These are phyloP conservation scores for Clarireedia homoeocarpa DNA, from an alignment of 2,329 filamentous ascomycete species.

Conservation along the genomic window DNA sequence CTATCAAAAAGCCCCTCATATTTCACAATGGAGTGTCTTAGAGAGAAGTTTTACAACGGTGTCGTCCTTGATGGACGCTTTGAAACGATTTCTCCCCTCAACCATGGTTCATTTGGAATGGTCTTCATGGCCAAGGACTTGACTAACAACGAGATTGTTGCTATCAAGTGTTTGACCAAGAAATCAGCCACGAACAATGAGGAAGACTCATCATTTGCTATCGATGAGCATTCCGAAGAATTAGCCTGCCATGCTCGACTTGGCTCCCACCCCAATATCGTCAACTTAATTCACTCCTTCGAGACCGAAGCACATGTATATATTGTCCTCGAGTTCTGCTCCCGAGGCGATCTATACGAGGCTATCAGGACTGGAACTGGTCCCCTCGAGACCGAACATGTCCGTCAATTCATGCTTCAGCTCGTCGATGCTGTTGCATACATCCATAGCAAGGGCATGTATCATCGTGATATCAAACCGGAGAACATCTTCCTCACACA, in stretches of 20 bases:
- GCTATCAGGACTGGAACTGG: conserved; percentile 85
- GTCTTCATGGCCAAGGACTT: conserved; percentile 88
- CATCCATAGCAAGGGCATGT: conserved; percentile 85
- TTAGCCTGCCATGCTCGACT: conserved; percentile 72
- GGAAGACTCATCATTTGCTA: conserved; percentile 49
- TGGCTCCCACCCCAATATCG: conserved; percentile 78
- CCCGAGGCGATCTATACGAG: conserved; percentile 93
- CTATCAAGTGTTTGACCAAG: conserved; percentile 96
- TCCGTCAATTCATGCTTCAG: conserved; percentile 94
- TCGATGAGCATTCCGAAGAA: conserved; percentile 80
- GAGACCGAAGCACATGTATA: conserved; percentile 88
- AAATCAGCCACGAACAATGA: conserved; percentile 48
- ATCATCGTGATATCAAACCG: conserved; percentile 97
- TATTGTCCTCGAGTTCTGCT: conserved; percentile 90
- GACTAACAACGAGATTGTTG: conserved; percentile 69
- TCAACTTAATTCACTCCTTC: conserved; percentile 85
- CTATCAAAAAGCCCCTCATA: background rate
- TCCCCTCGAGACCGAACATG: conserved; percentile 89
- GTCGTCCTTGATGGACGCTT: conserved; percentile 84
- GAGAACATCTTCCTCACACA: conserved; percentile 96
- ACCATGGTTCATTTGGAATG: conserved; percentile 98
- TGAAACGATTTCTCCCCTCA: conserved; percentile 85
- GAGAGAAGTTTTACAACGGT: conserved; percentile 71
- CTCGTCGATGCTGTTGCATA: conserved; percentile 83
- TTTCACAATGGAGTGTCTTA: conserved; percentile 71